Evolutionary conservation across 139 green algal species (phyloP), one percentile per base, ranked within the genome.

Genomic region (Deuterostichococcus epilithicus): DNA sequence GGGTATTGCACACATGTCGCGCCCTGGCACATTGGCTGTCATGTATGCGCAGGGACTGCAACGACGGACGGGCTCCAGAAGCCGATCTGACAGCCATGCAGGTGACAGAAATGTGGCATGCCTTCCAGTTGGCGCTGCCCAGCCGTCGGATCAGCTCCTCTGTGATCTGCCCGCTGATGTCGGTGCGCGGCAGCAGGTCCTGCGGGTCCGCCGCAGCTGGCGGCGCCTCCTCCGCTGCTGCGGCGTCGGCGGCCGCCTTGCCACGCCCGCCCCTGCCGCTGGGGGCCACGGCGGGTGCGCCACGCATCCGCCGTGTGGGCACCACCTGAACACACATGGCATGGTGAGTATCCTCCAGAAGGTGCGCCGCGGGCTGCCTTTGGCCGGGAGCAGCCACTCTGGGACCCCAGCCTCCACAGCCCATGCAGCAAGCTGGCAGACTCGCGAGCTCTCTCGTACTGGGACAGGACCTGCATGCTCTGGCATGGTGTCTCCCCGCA

Each of bases 71-170:
- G 8, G 42, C 42, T 23, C 8, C 42, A 52, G 42, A 52, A 52
- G 42, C 42, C 8, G 8, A 52, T 52, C 8, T 52, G 42, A 52
- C 42, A 52, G 42, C 42, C 13, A 13, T n/a, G n/a, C n/a, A n/a
- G n/a, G n/a, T n/a, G n/a, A n/a, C 8, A 52, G 13, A 52, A 8
- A 8, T 52, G 13, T 52, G 42, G 13, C 42, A 52, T 23, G 28
- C 52, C 83, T 99, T 98, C 96, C 96, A 99, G 72, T 97, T 94
- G 25, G 82, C 72, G 73, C 81, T 88, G 74, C 60, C 63, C 72
- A 95, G 72, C 70, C 79, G 78, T 75, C 63, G 37, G 28, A 92
- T 44, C 33, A 97, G 76, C 18, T 79, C 42, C 26, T 72, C 33
- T 0, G 85, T 91, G 73, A 97, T 87, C 22, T 84, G 82, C 38